These are phyloP conservation scores for Grosmannia serpens DNA, from an alignment of 2,329 filamentous ascomycete species.

Conservation along the genomic window DNA sequence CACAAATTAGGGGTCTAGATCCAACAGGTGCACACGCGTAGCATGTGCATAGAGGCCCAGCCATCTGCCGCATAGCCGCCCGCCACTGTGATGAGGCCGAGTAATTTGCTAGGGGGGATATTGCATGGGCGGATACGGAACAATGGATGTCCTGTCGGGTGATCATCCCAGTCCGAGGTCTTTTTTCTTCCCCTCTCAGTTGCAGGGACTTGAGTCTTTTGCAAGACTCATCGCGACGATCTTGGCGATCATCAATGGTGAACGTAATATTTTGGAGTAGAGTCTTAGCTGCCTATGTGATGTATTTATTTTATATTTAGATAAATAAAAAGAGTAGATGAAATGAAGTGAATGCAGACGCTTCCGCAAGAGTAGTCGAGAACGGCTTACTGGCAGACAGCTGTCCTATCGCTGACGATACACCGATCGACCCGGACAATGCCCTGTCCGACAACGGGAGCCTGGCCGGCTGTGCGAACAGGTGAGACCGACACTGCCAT, in stretches of 20 bases:
- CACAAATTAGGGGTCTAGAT: not conserved
- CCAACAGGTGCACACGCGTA: not conserved
- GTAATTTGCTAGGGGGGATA: not conserved
- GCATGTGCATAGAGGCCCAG: not conserved
- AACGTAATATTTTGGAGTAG: too few species aligned
- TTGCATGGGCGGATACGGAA: not conserved
- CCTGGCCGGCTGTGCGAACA: not conserved
- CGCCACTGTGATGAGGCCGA: not conserved
- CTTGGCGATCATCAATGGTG: too few species aligned
- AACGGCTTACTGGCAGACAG: too few species aligned
- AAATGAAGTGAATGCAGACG: too few species aligned
- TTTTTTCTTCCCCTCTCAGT: not conserved
- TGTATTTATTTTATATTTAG: too few species aligned
- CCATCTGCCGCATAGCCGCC: not conserved
- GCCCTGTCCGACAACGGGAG: not conserved
- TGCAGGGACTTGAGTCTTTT: too few species aligned
- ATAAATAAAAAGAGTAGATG: too few species aligned
- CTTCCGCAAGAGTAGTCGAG: too few species aligned
- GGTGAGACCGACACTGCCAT: not conserved
- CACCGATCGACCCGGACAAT: not conserved
- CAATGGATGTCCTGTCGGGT: not conserved
- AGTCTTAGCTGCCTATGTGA: too few species aligned
- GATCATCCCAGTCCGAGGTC: too few species aligned
- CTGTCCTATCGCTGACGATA: not conserved
- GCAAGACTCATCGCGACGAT: too few species aligned